phyloP scores from a whole-genome alignment of 495 filamentous ascomycete genomes.

The Hyaloscypha finlandica region DNA sequence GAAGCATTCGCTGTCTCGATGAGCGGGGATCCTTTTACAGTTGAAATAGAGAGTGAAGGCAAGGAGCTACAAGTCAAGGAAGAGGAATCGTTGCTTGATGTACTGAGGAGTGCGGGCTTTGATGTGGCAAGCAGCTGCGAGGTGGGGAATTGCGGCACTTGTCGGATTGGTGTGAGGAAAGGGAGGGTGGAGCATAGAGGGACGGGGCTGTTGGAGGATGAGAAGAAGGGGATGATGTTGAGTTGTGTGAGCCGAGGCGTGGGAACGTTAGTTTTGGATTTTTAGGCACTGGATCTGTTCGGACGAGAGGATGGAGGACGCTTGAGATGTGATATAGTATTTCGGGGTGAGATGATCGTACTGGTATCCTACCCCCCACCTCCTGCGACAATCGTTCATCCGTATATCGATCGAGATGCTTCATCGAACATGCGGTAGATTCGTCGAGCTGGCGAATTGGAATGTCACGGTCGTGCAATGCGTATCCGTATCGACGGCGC shows the following conservation, averaged over 20 bases:
- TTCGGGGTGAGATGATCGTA: too few relatives aligned
- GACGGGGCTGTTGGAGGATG: slow-evolving; percentile 39
- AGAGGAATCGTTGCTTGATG: slow-evolving; percentile 40
- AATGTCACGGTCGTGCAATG: too few relatives aligned
- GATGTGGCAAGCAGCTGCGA: slow-evolving; percentile 51
- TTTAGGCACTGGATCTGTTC: background rate
- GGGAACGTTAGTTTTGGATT: slow-evolving; percentile 13
- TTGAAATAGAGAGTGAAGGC: slow-evolving; percentile 34
- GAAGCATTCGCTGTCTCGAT: slow-evolving; percentile 53
- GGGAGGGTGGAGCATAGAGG: slow-evolving; percentile 55
- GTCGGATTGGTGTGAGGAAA: slow-evolving; percentile 44
- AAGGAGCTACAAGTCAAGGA: slow-evolving; percentile 37
- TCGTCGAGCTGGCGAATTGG: too few relatives aligned
- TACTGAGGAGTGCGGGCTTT: slow-evolving; percentile 42
- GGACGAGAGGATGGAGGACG: too few relatives aligned
- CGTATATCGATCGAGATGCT: too few relatives aligned
- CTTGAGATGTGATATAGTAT: too few relatives aligned
- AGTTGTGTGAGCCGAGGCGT: slow-evolving; percentile 12
- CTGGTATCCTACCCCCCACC: too few relatives aligned
- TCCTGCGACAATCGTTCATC: too few relatives aligned
- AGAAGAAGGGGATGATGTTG: slow-evolving; percentile 47
- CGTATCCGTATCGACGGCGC: too few relatives aligned
- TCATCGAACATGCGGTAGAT: too few relatives aligned
- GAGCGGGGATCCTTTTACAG: slow-evolving; percentile 55
- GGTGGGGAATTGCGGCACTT: slow-evolving; percentile 59